Base-by-base conservation (phyloP, 805 yeast genomes). In the Kodamaea fukazawae region DNA sequence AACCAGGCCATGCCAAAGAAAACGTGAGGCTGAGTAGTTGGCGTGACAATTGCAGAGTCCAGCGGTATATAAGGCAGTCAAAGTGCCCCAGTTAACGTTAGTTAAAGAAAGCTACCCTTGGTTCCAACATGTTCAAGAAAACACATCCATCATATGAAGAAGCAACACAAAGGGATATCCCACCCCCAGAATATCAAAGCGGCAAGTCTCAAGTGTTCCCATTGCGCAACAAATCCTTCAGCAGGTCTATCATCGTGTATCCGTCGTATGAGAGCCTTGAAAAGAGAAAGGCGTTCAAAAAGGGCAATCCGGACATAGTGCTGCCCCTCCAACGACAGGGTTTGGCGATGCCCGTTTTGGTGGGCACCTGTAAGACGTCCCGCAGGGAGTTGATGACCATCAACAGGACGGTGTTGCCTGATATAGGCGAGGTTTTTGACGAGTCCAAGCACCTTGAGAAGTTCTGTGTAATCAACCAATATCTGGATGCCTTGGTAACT, bases 291-390 rank as follows among this genome's bases (percentile, higher is more conserved):
- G 30, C 38, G 3, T 33, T 33, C 30, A 22, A 10, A 20, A 32
- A 38, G 22, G 20, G 14, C 15, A 28, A 26, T 20, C n/a, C 14
- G 2, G 8, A 6, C 5, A 22, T 38, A 10, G 36, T 26, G 3
- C 33, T 16, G 7, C 23, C 23, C 7, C 5, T 20, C 5, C 43
- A 40, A 13, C 5, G 31, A n/a, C 36, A 40, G 16, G 43, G 43
- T 14, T 36, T 34, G 26, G 43, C 33, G 6, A 28, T 40, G 29
- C 43, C 43, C 8, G 10, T 35, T 2, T 25, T 40, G 8, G 26
- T 22, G n/a, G 36, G 35, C 7, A 17, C 23, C 10, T n/a, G n/a
- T 13, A 26, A 17, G 3, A 10, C 36, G 15, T 22, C 18, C 14
- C 31, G 30, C 13, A 5, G 23, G 23, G 23, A 20, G 23, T 41